Base-by-base conservation (phyloP, 257 asterid genomes). In the Solanum sitiens region DNA sequence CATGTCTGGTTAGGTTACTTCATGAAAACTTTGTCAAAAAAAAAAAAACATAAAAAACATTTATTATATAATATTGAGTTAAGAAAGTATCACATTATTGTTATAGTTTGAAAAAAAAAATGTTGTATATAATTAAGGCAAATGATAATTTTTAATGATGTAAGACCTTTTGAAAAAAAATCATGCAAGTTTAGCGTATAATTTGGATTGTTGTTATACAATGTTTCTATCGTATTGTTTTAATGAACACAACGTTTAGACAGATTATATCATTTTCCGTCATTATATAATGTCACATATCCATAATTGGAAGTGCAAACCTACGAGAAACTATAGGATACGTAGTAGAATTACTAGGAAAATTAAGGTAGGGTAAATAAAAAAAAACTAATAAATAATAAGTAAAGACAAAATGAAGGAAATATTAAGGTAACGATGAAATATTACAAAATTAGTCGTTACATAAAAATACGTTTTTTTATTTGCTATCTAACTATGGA, bases 401-500 rank as follows among this genome's bases (percentile, higher is more conserved):
- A 53, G 23, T 53, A 53, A 18, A 18, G 10, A 53, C 2, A 53
- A 53, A 53, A 53, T 0, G 0, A 53, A 56, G 8, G 3, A 56
- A 6, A 56, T 2, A 56, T 56, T 7, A 7, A 56, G 2, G 0
- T 56, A 56, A 56, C n/a, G 3, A 56, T 0, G 0, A 9, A 18
- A 6, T 18, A 9, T 18, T 10, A 56, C 4, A 3, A 56, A 56
- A 56, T 42, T 0, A 8, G 0, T 1, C 13, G 47, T 42, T 10
- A 11, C 4, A 3, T 11, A 42, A 42, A 27, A 42, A 42, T 42
- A 8, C 0, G 12, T 8, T 4, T 42, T 42, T 42, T 42, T 3
- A 1, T 42, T 3, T 2, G 3, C 9, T 3, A 42, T 3, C 13
- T 1, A 42, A 42, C 4, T 0, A 0, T 42, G 4, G 0, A 42